Base-by-base conservation (phyloP, 768 basidiomycete genomes). In the Lactifluus piperatus region DNA sequence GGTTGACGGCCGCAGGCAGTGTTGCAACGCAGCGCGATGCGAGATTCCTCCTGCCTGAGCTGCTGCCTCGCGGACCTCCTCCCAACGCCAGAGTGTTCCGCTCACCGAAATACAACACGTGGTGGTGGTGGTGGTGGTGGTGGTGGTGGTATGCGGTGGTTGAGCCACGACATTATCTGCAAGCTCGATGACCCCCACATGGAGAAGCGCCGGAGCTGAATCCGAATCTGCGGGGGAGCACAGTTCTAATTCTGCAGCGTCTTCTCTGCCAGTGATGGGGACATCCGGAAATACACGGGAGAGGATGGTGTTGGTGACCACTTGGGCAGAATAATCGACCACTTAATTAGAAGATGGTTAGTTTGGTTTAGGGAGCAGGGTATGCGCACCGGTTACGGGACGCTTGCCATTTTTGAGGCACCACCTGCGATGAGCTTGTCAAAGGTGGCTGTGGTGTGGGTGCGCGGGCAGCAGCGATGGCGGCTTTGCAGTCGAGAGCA, bases 231-330 rank as follows among this genome's bases (percentile, higher is more conserved):
- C n/a, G n/a, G n/a, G n/a, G n/a, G n/a, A n/a, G 64, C 67, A 9
- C 61, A 66, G 3, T 77, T 79, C 2, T 34, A 97, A 72, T 52
- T 92, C 90, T 0, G 81, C 76, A 0, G 95, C 86, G 70, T 97
- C 93, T 72, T 99, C 95, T 71, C 98, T 95, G 34, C 94, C 97
- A 39, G 98, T 86, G 68, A 98, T 91, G 10, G 81, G 81, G 72
- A 97, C 94, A 0, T 77, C 66, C 0, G 94, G 95, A 72, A 97
- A 98, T 0, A 85, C 83, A 10, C 75, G 75, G 16, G 72, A 69
- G 34, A 99, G 80, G 68, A 97, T 86, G 9, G 85, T 78, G 60
- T 87, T 88, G 66, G 98, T 85, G 41, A 98, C 82, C 0, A 94
- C 91, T 69, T 99, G 97, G 0, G 94, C 91, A 3, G 94, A 82